phyloP scores from a whole-genome alignment of 2,329 filamentous ascomycete genomes.

The Colletotrichum liriopes region DNA sequence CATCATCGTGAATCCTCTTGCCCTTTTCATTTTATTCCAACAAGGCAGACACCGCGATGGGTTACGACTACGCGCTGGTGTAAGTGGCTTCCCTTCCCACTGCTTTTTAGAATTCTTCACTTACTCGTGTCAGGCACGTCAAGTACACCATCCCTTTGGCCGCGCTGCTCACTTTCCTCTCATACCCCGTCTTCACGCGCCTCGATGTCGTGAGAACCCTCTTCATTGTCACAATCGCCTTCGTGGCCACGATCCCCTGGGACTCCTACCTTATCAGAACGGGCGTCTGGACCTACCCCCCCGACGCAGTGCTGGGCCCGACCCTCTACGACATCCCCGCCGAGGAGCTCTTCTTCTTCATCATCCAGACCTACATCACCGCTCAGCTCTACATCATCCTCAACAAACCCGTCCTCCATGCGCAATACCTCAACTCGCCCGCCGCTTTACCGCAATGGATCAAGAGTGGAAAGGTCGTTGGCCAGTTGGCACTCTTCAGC shows the following conservation, averaged over 20 bases:
- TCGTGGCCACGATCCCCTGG: conserved; percentile 81
- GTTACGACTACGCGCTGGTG: conserved; percentile 75
- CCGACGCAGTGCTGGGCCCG: conserved; percentile 74
- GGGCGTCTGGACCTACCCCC: conserved; percentile 80
- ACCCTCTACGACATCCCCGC: conserved; percentile 76
- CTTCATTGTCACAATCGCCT: conserved; percentile 75
- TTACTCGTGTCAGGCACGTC: conserved; percentile 65
- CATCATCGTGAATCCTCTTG: neutral
- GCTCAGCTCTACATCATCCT: conserved; percentile 77
- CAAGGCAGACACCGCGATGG: conserved; percentile 59
- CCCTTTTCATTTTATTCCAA: neutral
- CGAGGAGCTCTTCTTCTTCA: conserved; percentile 84
- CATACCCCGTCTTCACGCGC: conserved; percentile 73
- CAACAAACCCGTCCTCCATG: conserved; percentile 74
- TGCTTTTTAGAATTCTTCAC: neutral
- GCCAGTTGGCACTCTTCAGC: conserved; percentile 65
- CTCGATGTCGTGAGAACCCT: conserved; percentile 75
- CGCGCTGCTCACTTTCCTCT: conserved; percentile 70
- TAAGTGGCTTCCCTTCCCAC: conserved; percentile 55
- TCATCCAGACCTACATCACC: conserved; percentile 83
- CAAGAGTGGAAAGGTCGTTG: conserved; percentile 55
- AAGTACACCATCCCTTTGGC: conserved; percentile 79
- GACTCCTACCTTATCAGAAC: conserved; percentile 81
- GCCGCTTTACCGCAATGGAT: conserved; percentile 47
- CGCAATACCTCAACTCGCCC: conserved; percentile 57